Evolutionary conservation across 495 filamentous ascomycete species (phyloP).

Genomic region (Penicillium waksmanii): DNA sequence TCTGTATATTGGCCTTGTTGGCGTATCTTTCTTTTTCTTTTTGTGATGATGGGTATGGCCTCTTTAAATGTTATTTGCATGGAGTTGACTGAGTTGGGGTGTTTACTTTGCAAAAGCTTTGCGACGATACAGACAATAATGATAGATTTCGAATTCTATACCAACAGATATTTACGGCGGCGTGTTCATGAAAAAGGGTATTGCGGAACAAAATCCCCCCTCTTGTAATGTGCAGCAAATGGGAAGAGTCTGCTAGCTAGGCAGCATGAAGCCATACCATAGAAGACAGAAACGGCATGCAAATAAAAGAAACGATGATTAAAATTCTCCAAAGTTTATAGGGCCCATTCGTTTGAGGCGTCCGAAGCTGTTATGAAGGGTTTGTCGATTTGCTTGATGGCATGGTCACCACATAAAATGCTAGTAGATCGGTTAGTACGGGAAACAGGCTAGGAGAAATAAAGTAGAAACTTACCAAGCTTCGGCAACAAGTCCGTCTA

Average conservation of each 20-base stretch:
- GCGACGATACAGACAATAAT: neutral
- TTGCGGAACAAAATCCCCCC: conserved; percentile 16
- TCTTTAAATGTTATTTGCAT: neutral
- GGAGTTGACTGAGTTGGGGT: neutral
- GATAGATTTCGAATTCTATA: conserved; percentile 8
- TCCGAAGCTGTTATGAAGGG: conserved; percentile 79
- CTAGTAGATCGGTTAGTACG: conserved; percentile 26
- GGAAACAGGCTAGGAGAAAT: neutral
- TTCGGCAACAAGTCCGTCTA: conserved; percentile 83
- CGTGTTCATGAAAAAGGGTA: conserved; percentile 19
- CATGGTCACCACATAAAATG: conserved; percentile 91
- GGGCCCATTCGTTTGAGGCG: conserved; percentile 77
- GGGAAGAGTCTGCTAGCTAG: neutral
- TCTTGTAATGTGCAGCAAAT: neutral
- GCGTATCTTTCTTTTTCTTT: neutral
- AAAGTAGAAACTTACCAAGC: conserved; percentile 63
- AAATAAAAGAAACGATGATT: neutral
- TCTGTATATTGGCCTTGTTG: neutral
- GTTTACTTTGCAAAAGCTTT: neutral
- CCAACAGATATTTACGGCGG: conserved; percentile 10
- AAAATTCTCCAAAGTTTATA: conserved; percentile 47
- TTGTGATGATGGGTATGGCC: neutral
- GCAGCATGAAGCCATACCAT: neutral
- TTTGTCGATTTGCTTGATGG: conserved; percentile 89
- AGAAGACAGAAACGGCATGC: neutral